These are phyloP conservation scores for Clonostachys chloroleuca DNA, from an alignment of 2,329 filamentous ascomycete species.

Conservation along the genomic window DNA sequence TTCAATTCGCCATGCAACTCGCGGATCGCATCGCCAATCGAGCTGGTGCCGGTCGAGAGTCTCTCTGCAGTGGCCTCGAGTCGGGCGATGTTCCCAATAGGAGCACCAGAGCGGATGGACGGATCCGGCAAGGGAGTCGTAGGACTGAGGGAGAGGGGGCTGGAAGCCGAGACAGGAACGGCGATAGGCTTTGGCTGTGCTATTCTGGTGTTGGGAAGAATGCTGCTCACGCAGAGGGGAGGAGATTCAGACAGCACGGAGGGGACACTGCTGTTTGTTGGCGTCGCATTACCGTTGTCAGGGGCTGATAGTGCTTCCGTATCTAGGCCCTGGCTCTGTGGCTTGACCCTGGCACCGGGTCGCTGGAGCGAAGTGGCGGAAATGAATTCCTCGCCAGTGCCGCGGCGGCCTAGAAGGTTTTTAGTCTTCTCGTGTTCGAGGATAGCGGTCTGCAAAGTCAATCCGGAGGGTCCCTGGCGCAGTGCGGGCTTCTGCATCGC, in stretches of 20 bases:
- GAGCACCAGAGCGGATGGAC: constrained; percentile 56
- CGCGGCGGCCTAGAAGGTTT: no score
- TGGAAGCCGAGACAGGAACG: constrained; percentile 35
- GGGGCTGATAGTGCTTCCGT: no score
- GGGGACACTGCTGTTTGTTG: no score
- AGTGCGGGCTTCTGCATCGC: no score
- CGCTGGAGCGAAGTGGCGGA: no score
- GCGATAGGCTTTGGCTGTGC: constrained; percentile 38
- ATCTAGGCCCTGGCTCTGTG: no score
- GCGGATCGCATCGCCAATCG: constrained; percentile 74
- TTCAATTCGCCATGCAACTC: constrained; percentile 69
- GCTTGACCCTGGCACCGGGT: no score
- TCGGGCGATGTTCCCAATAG: constrained; percentile 63
- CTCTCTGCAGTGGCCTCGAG: constrained; percentile 74
- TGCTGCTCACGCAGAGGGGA: constrained; percentile 26
- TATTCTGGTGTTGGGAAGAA: constrained; percentile 39
- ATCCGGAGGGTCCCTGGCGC: no score
- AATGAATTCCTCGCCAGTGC: no score
- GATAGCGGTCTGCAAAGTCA: no score
- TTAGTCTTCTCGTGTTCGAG: no score
- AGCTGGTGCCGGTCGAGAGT: constrained; percentile 65
- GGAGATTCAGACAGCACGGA: not conserved
- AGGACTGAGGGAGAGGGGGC: constrained; percentile 41
- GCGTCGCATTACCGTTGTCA: no score
- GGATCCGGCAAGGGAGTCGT: constrained; percentile 53